Percentiles rank a stretch among this genome's conserved stretches.
These are phyloP conservation scores for Gossypium trilobum DNA, from an alignment of 441 rosid species.

Conservation along the genomic window DNA sequence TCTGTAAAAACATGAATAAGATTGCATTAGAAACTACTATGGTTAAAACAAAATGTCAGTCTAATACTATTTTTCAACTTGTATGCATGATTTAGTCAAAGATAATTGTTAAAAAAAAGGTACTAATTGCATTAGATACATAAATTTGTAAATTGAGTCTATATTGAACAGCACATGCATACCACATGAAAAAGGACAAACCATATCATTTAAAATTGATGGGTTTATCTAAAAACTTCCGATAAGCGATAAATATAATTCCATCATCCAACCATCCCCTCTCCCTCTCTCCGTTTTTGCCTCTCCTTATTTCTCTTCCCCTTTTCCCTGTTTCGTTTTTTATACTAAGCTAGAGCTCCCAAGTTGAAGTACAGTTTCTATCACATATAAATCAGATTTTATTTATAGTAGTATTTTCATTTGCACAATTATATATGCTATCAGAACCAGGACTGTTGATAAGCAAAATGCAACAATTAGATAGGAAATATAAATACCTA, in stretches of 20 bases:
- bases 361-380: not conserved
- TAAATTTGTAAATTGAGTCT: not conserved
- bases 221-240: not conserved
- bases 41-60: not conserved
- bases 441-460: not conserved
- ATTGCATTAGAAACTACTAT: constrained; percentile 4
- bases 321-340: not conserved
- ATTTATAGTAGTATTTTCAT: not conserved
- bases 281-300: not conserved
- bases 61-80: not conserved
- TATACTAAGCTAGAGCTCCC: not conserved
- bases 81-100: not conserved
- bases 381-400: not conserved
- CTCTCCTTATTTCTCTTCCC: not conserved
- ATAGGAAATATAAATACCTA: not conserved
- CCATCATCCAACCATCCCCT: not conserved
- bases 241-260: not conserved
- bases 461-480: constrained; percentile 1
- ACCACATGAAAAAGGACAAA: not conserved
- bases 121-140: not conserved
- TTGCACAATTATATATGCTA: not conserved
- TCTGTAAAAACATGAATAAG: constrained; percentile 27
- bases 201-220: not conserved
- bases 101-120: not conserved
- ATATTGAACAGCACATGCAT: not conserved